Base-by-base conservation (phyloP, 768 basidiomycete genomes). In the Cyclocybe cylindracea region DNA sequence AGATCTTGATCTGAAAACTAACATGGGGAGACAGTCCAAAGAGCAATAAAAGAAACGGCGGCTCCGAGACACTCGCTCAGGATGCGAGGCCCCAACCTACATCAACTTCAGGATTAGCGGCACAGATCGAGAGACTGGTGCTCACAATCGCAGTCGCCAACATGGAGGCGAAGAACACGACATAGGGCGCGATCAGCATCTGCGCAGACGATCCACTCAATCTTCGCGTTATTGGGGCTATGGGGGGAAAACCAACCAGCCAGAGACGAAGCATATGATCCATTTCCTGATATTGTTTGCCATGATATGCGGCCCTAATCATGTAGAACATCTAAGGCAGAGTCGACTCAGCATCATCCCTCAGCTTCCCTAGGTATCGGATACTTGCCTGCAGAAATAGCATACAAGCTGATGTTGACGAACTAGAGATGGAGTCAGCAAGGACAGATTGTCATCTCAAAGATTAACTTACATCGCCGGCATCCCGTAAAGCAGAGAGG, bases 11-110 rank as follows among this genome's bases (percentile, higher is more conserved):
- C 10, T 8, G n/a, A 13, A 5, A 13, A 60, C 72, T 55, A 56
- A 78, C 77, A 79, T 57, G 6, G 64, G 50, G 2, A 57, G 32
- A 8, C 61, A 69, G 10, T 75, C 54, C 6, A 80, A 66, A 3
- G 78, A 80, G 55, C 79, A 81, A 58, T 80, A 80, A 57, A 81
- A 79, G 54, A 77, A 78, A 5, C 78, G 75, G 24, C 78, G 72
- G 56, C 66, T 69, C n/a, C 78, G 75, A 16, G 75, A 75, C 11
- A 80, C 67, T 1, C 58, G 62, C 2, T 47, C 44, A 9, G 74
- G 72, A 44, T 75, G 60, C 7, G 50, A 57, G 1, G 71, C 68
- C 1, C 78, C 78, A 48, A 77, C 60, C 75, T 79, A 45, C 1
- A 24, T 19, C 34, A 50, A 16, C 35, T 10, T 43, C 14, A 35